These are phyloP conservation scores for Chalciporus sp. DNA, from an alignment of 1,284 basidiomycete species.

Conservation along the genomic window DNA sequence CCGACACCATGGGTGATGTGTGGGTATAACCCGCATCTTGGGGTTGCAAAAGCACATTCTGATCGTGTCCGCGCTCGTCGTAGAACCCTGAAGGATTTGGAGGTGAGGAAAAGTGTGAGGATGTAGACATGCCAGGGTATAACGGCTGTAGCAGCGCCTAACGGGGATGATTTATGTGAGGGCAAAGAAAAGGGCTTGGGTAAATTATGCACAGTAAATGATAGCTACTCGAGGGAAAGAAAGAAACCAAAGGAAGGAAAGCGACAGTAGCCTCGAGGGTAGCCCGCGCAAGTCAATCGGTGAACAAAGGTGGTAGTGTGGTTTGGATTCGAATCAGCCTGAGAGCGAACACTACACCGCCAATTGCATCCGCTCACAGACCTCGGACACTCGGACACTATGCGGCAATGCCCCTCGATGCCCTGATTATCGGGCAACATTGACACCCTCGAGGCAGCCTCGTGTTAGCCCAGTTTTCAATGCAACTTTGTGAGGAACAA, in stretches of 20 bases:
- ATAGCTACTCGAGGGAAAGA: constrained; percentile 11
- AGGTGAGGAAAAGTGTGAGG: constrained; percentile 16
- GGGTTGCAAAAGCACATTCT: constrained; percentile 2
- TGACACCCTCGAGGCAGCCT: not conserved
- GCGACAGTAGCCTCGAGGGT: constrained; percentile 10
- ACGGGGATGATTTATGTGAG: not conserved
- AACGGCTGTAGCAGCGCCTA: constrained; percentile 11
- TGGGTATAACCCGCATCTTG: constrained; percentile 8
- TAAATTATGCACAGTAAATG: constrained; percentile 29
- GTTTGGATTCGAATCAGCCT: constrained; percentile 21
- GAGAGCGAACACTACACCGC: not conserved
- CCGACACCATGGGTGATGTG: constrained; percentile 14
- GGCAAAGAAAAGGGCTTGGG: constrained; percentile 3
- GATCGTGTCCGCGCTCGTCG: constrained; percentile 10
- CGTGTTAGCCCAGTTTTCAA: not conserved
- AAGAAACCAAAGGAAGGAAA: constrained; percentile 13
- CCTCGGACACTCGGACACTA: constrained; percentile 36
- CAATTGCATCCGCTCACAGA: constrained; percentile 26
- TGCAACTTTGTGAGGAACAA: not conserved
- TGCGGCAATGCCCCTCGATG: no score
- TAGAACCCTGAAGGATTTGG: constrained; percentile 19
- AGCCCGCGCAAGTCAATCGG: constrained; percentile 3
- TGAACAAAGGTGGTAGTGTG: constrained; percentile 18
- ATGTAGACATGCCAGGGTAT: constrained; percentile 25
- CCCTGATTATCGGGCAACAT: not conserved